Evolutionary conservation across 148 eudicot genomes (phyloP).

Genomic region (Mesembryanthemum crystallinum): DNA sequence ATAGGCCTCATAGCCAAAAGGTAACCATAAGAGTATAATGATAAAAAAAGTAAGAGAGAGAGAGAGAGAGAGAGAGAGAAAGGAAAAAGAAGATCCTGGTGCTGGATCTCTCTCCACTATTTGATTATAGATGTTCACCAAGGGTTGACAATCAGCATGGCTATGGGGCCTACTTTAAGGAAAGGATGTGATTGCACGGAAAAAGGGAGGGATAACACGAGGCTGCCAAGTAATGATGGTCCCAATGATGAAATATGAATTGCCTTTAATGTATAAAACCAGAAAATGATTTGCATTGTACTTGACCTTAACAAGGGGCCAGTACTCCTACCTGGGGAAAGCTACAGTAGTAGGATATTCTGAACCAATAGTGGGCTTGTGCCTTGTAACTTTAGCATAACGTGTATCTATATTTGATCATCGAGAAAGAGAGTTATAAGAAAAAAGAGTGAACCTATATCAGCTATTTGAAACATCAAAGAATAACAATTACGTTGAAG

Average conservation of each 20-base stretch:
- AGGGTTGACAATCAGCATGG: constrained; percentile 24
- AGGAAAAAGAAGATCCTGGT: neutral
- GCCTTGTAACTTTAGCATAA: too few species aligned
- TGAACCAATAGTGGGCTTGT: neutral
- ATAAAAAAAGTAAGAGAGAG: neutral
- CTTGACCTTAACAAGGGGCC: neutral
- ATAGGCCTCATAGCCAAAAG: neutral
- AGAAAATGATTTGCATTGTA: constrained; percentile 29
- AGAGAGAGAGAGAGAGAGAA: neutral
- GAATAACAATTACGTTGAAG: too few species aligned
- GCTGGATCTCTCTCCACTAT: neutral
- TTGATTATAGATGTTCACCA: constrained; percentile 3
- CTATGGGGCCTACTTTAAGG: constrained; percentile 17
- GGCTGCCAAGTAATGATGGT: constrained; percentile 23
- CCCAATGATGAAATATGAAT: constrained; percentile 20
- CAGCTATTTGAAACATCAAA: too few species aligned
- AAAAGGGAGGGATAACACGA: constrained; percentile 20
- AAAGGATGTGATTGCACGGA: constrained; percentile 20
- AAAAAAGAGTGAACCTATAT: neutral
- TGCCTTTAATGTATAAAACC: constrained; percentile 22
- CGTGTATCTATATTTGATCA: neutral
- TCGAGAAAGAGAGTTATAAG: neutral
- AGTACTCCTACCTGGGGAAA: neutral
- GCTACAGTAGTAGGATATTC: too few species aligned
- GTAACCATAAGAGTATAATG: neutral